phyloP scores from a whole-genome alignment of 2,329 filamentous ascomycete genomes.

The Helminthosporium solani region DNA sequence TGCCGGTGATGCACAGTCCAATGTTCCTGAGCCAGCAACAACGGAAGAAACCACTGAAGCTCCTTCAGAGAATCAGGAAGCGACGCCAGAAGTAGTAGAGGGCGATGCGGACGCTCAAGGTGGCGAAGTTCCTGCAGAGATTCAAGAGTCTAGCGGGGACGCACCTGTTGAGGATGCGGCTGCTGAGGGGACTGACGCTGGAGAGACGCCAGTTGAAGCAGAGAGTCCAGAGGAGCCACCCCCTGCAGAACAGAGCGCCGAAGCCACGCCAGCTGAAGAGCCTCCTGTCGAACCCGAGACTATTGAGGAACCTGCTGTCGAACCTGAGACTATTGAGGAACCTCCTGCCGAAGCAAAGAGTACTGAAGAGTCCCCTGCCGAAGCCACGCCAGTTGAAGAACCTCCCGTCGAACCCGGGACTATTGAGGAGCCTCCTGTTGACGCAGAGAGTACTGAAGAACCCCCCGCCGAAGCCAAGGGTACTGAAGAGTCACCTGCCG shows the following conservation, averaged over 20 bases:
- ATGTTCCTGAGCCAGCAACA: conserved; percentile 13
- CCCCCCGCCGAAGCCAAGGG: not conserved
- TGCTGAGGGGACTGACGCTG: not conserved
- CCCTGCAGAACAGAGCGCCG: not conserved
- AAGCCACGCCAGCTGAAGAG: not conserved
- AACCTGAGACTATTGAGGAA: not conserved
- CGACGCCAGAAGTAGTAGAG: not conserved
- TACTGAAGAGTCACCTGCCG: not conserved
- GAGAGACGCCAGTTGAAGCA: not conserved
- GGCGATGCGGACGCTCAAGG: not conserved
- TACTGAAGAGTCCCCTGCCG: not conserved
- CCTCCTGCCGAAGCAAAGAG: not conserved
- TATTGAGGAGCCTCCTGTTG: conserved; percentile 8
- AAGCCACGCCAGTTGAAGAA: conserved; percentile 2
- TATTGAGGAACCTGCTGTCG: not conserved
- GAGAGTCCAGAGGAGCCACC: not conserved
- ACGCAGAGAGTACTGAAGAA: conserved; percentile 1
- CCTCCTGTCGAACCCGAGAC: not conserved
- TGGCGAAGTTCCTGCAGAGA: not conserved
- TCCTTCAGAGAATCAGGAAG: not conserved
- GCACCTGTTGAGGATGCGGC: not conserved
- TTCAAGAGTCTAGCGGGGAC: not conserved
- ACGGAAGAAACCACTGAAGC: conserved; percentile 10
- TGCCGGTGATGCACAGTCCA: conserved; percentile 19
- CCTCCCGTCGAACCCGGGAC: conserved; percentile 1